Percentiles rank a stretch among this genome's conserved stretches.
Evolutionary conservation across 805 yeast species (phyloP).

Genomic region (Kodamaea sagamina): DNA sequence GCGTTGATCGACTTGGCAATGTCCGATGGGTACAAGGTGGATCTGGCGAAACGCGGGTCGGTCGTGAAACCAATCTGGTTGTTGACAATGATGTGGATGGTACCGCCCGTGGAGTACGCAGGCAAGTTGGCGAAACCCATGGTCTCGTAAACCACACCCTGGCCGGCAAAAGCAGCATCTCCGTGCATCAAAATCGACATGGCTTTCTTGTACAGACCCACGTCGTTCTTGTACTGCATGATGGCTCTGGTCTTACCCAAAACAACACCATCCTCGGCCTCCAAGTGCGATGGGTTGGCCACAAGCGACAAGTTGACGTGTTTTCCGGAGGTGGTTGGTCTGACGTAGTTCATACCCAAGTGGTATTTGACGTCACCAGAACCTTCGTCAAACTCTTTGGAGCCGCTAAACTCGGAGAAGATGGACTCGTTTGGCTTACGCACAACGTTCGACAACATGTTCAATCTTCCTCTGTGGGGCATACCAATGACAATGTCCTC

Average conservation of each 20-base stretch:
- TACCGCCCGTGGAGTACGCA: slow-evolving; percentile 98
- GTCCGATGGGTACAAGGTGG: slow-evolving; percentile 97
- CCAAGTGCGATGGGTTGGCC: slow-evolving; percentile 98
- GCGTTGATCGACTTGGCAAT: slow-evolving; percentile 95
- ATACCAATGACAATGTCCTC: slow-evolving; percentile 97
- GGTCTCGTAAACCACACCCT: slow-evolving; percentile 98
- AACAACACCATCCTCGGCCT: slow-evolving; percentile 98
- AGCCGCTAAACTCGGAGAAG: slow-evolving; percentile 93
- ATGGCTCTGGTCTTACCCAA: slow-evolving; percentile 97
- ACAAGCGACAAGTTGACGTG: slow-evolving; percentile 92
- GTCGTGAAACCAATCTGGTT: slow-evolving; percentile 99
- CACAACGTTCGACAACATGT: slow-evolving; percentile 96
- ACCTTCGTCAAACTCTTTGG: slow-evolving; percentile 89
- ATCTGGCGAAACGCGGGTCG: slow-evolving; percentile 95
- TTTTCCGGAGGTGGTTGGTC: slow-evolving; percentile 99
- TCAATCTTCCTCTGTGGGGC: slow-evolving; percentile 99
- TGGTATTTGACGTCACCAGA: slow-evolving; percentile 99
- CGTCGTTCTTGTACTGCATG: slow-evolving; percentile 86
- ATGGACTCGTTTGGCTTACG: slow-evolving; percentile 98
- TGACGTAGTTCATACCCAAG: slow-evolving; percentile 97
- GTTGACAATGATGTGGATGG: slow-evolving; percentile 92
- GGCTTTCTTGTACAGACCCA: slow-evolving; percentile 81
- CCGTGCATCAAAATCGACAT: slow-evolving; percentile 94
- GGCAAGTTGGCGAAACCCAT: slow-evolving; percentile 92
- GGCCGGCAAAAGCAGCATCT: slow-evolving; percentile 98